phyloP scores from a whole-genome alignment of 768 basidiomycete species.

The Lactarius tabidus region DNA sequence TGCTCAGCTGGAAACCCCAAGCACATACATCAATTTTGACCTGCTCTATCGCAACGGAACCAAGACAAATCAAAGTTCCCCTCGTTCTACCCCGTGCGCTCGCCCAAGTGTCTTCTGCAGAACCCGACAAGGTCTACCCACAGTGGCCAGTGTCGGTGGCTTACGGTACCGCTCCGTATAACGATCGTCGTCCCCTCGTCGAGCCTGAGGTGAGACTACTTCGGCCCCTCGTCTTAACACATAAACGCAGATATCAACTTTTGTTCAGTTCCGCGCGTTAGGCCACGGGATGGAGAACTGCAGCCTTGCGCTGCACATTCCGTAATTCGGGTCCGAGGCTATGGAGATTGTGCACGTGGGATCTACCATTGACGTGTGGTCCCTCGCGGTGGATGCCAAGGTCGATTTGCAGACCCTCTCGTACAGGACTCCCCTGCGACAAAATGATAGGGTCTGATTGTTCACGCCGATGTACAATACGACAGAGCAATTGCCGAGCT shows the following conservation, averaged over 20 bases:
- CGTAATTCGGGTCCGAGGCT: background rate
- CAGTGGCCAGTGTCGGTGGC: slow-evolving; percentile 15
- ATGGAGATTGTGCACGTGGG: slow-evolving; percentile 6
- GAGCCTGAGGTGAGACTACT: background rate
- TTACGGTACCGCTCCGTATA: slow-evolving; percentile 9
- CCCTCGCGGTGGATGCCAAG: background rate
- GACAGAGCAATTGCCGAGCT: background rate
- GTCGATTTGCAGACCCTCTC: background rate
- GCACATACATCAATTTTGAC: slow-evolving; percentile 20
- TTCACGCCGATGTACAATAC: slow-evolving; percentile 11
- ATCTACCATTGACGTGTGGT: slow-evolving; percentile 1
- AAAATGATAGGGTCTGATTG: background rate
- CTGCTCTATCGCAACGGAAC: slow-evolving; percentile 13
- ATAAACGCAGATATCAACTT: slow-evolving; percentile 1
- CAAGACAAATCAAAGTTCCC: background rate
- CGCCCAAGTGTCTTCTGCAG: slow-evolving; percentile 3
- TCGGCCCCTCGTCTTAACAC: background rate
- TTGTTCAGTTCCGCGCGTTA: slow-evolving; percentile 13
- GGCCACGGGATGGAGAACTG: slow-evolving; percentile 10
- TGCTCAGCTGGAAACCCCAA: background rate
- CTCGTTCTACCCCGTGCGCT: slow-evolving; percentile 4
- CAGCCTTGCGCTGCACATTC: background rate
- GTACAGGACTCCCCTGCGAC: background rate
- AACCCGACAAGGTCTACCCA: slow-evolving; percentile 12
- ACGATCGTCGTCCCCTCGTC: slow-evolving; percentile 10